Evolutionary conservation across 31 red algal species (phyloP).

Genomic region (Asparagopsis taxiformis): DNA sequence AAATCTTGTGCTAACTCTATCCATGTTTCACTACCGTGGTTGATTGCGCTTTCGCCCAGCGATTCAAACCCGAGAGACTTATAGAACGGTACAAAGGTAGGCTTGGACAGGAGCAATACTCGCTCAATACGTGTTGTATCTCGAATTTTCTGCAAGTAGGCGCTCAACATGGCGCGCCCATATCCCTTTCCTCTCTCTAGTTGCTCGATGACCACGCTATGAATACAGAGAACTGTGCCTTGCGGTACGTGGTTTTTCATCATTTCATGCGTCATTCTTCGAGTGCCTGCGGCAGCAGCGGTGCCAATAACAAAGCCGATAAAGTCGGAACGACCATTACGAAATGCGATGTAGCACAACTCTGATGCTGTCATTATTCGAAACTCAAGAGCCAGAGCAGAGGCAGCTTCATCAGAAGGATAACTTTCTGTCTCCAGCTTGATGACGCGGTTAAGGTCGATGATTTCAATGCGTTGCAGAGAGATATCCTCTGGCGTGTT

Average conservation of each 20-base stretch:
- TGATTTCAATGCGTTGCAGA: conserved; percentile 10
- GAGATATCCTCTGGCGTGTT: neutral
- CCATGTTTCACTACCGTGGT: conserved; percentile 28
- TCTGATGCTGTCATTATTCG: conserved; percentile 4
- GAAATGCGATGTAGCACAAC: conserved; percentile 36
- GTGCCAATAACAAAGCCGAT: conserved; percentile 40
- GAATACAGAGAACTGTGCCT: conserved; percentile 43
- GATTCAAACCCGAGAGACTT: conserved; percentile 24
- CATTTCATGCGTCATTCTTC: conserved; percentile 12
- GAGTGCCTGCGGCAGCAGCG: conserved; percentile 13
- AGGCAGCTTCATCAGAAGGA: conserved; percentile 41
- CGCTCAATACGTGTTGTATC: neutral
- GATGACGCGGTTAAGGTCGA: conserved; percentile 14
- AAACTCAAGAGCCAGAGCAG: conserved; percentile 19
- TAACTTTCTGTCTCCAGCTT: neutral
- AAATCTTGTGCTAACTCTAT: conserved; percentile 24
- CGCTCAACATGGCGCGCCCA: conserved; percentile 24
- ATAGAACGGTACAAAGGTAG: conserved; percentile 20
- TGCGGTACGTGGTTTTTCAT: conserved; percentile 27
- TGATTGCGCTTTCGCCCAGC: conserved; percentile 15
- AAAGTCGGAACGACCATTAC: conserved; percentile 10
- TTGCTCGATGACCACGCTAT: conserved; percentile 39
- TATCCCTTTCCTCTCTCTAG: conserved; percentile 11
- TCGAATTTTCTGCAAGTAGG: conserved; percentile 29
- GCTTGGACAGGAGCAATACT: conserved; percentile 23